Percentiles rank a stretch among this genome's conserved stretches.
These are phyloP conservation scores for Mediolabrus comicus DNA, from an alignment of 108 stramenopile species.

Conservation along the genomic window DNA sequence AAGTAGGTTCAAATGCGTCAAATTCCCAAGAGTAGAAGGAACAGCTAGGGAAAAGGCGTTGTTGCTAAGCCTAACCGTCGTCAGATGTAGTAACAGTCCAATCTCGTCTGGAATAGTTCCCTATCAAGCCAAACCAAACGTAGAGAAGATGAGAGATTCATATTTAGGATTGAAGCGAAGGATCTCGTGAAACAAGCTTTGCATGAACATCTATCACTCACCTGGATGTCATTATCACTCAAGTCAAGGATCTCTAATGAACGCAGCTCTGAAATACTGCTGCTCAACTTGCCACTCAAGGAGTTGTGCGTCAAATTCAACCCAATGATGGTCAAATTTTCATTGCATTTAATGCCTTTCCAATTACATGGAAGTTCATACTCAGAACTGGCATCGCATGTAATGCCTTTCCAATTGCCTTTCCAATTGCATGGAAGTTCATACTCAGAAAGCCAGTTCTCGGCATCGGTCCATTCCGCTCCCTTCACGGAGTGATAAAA, in stretches of 20 bases:
- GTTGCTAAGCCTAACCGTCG: constrained; percentile 44
- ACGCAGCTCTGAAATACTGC: constrained; percentile 37
- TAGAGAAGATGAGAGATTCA: background rate
- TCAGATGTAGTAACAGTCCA: constrained; percentile 42
- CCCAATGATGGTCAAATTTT: background rate
- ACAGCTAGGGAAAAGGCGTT: constrained; percentile 47
- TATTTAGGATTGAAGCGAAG: background rate
- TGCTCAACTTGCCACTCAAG: constrained; percentile 48
- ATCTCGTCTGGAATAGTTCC: constrained; percentile 61
- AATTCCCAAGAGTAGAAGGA: background rate
- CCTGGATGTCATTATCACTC: constrained; percentile 49
- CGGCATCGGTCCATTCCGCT: background rate
- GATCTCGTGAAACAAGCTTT: no score
- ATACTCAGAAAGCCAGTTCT: background rate
- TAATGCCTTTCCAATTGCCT: background rate
- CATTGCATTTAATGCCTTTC: constrained; percentile 8
- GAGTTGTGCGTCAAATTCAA: constrained; percentile 22
- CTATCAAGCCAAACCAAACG: constrained; percentile 8
- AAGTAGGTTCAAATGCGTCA: constrained; percentile 6
- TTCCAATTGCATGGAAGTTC: background rate
- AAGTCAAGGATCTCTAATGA: constrained; percentile 50
- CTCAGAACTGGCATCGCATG: constrained; percentile 1
- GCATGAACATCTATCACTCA: no score
- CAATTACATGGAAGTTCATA: background rate
- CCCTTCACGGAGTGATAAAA: background rate